These are phyloP conservation scores for Petunia axillaris DNA, from an alignment of 257 asterid genomes.

Conservation along the genomic window DNA sequence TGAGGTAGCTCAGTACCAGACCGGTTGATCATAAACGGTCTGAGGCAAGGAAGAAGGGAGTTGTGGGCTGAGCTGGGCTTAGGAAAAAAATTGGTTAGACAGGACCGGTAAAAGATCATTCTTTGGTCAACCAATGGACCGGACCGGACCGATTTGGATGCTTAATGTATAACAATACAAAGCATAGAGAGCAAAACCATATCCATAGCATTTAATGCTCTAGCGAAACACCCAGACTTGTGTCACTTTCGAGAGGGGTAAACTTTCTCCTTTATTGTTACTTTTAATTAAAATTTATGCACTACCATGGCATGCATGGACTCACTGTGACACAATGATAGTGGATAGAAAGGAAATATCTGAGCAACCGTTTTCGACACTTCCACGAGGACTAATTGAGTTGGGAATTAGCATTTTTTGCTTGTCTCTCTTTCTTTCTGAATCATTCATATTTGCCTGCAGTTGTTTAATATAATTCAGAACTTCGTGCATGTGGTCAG, in stretches of 20 bases:
- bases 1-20: no score
- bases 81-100: no score
- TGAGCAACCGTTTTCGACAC: neutral
- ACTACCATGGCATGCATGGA: conserved; percentile 42
- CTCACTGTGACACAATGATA: conserved; percentile 37
- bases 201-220: no score
- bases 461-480: conserved; percentile 46
- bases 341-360: neutral
- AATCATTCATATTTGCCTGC: conserved; percentile 42
- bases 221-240: neutral
- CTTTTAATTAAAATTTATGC: conserved; percentile 44
- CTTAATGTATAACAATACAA: no score
- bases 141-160: no score
- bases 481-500: conserved; percentile 50
- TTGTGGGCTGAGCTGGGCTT: no score
- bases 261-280: conserved; percentile 25
- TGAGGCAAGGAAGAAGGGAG: no score
- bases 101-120: no score
- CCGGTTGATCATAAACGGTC: no score
- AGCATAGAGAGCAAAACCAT: no score
- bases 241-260: conserved; percentile 44
- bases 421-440: conserved; percentile 37
- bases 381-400: neutral
- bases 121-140: no score
- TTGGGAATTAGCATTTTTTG: conserved; percentile 22